Percentiles rank a stretch among this genome's conserved stretches.
Evolutionary conservation across 345 rosid species (phyloP).

Genomic region (Lepidium aucheri): DNA sequence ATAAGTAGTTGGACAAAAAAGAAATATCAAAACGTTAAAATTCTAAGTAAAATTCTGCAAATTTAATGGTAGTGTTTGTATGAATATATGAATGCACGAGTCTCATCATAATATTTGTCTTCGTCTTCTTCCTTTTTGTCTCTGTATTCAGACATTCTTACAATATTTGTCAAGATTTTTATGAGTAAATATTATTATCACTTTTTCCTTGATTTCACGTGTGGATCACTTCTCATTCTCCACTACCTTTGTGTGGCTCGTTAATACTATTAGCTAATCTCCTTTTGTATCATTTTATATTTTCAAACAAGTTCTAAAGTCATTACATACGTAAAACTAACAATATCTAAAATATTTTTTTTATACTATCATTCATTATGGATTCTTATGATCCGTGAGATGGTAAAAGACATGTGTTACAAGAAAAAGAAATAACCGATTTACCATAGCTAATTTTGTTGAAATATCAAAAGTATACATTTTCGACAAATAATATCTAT

Average conservation of each 20-base stretch:
- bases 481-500: no score
- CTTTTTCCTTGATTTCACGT: conserved; percentile 43
- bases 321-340: no score
- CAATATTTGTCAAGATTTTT: conserved; percentile 11
- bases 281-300: not conserved
- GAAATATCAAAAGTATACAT: no score
- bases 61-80: conserved; percentile 9
- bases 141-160: not conserved
- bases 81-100: conserved; percentile 22
- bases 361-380: no score
- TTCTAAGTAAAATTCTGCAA: not conserved
- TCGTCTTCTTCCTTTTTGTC: not conserved
- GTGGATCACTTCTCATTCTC: conserved; percentile 34
- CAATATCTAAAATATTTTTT: no score
- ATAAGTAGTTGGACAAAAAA: not conserved
- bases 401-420: no score
- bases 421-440: no score
- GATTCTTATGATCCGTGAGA: no score
- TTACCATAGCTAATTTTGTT: no score
- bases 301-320: not conserved
- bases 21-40: not conserved
- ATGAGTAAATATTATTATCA: conserved; percentile 1
- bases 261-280: not conserved
- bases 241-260: conserved; percentile 2
- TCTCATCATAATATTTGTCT: conserved; percentile 15